Conservation (phyloP, 2,329 filamentous ascomycete genomes). For the Pseudogymnoascus sp. region DNA sequence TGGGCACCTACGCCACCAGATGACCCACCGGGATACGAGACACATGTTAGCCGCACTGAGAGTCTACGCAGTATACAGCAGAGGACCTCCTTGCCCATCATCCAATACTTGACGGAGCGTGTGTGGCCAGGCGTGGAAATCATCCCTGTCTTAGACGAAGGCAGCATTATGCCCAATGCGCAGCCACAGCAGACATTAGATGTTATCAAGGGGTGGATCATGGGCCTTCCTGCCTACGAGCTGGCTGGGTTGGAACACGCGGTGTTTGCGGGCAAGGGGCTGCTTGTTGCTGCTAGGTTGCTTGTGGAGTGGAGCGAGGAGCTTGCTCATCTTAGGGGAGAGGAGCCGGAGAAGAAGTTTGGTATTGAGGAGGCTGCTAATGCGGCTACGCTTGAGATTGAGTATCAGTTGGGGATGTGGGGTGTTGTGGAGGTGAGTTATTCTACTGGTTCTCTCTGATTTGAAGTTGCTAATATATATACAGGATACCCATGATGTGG, state of each 20-base stretch:
- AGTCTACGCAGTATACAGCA: constrained; percentile 67
- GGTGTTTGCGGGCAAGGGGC: constrained; percentile 75
- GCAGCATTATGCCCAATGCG: constrained; percentile 64
- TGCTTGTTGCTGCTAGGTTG: constrained; percentile 68
- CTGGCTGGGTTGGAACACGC: constrained; percentile 79
- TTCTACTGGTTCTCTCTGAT: neutral
- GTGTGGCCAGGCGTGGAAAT: constrained; percentile 83
- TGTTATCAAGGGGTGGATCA: constrained; percentile 70
- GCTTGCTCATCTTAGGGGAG: constrained; percentile 41
- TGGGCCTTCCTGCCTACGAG: constrained; percentile 65
- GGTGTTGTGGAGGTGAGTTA: constrained; percentile 68
- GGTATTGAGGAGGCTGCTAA: constrained; percentile 74
- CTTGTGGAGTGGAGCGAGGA: constrained; percentile 82
- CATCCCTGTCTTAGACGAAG: constrained; percentile 66
- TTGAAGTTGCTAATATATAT: neutral
- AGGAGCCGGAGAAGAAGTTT: constrained; percentile 40
- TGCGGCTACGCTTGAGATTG: constrained; percentile 73
- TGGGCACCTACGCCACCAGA: constrained; percentile 57
- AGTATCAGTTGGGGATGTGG: constrained; percentile 86
- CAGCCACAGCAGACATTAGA: constrained; percentile 70
- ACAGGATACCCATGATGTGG: constrained; percentile 85
- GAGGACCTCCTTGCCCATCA: constrained; percentile 58
- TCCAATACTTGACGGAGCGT: constrained; percentile 58
- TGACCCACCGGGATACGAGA: constrained; percentile 37
- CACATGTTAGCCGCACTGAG: constrained; percentile 39